phyloP scores from a whole-genome alignment of 2,329 filamentous ascomycete species.

The Apiospora arundinis region DNA sequence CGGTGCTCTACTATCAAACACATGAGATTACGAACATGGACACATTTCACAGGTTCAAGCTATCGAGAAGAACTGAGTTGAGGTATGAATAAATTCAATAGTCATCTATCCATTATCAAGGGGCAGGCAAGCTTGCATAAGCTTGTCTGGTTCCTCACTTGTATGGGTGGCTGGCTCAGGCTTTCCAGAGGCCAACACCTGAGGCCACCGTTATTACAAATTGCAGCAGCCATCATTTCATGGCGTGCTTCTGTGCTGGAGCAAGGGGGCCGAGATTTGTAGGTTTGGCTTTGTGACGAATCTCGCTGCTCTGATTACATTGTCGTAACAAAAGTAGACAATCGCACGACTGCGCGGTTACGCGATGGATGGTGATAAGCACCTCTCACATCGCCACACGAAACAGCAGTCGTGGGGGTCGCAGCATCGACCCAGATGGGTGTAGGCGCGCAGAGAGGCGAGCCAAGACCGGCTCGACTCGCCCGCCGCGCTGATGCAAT shows the following conservation, averaged over 20 bases:
- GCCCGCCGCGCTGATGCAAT: constrained; percentile 43
- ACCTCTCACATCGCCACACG: constrained; percentile 4
- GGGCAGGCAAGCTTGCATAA: constrained; percentile 33
- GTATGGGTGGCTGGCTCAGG: constrained; percentile 24
- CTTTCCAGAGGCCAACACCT: constrained; percentile 26
- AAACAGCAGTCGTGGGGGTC: constrained; percentile 48
- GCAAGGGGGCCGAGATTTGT: constrained; percentile 29
- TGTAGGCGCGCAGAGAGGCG: constrained; percentile 35
- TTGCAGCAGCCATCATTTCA: constrained; percentile 20
- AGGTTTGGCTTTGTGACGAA: neutral
- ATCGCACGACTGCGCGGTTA: constrained; percentile 32
- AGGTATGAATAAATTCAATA: constrained; percentile 54
- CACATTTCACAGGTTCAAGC: neutral
- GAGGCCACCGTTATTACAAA: constrained; percentile 22
- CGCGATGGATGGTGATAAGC: constrained; percentile 25
- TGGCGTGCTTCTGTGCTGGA: constrained; percentile 32
- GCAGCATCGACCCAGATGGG: constrained; percentile 61
- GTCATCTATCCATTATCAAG: constrained; percentile 52
- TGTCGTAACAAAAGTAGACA: constrained; percentile 40
- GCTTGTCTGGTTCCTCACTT: constrained; percentile 39
- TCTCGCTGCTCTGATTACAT: constrained; percentile 24
- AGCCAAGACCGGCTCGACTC: constrained; percentile 53
- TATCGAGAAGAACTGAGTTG: neutral
- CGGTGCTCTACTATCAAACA: neutral
- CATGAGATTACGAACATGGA: constrained; percentile 28